These are phyloP conservation scores for Saksenaea oblongispora DNA, from an alignment of 371 early-diverging fungal genomes.

Conservation along the genomic window DNA sequence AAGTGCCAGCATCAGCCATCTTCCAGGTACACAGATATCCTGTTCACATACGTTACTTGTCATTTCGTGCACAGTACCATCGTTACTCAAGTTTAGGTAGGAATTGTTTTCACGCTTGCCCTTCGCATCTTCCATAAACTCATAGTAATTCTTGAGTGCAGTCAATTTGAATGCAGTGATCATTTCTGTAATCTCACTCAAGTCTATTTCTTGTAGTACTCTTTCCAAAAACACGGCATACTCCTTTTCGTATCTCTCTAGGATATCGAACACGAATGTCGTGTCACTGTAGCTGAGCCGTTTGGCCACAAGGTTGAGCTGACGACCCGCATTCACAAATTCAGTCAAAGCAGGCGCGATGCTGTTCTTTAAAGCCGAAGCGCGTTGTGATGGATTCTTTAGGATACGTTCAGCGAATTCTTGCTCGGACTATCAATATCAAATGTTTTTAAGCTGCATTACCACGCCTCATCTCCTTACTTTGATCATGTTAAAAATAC, in stretches of 20 bases:
- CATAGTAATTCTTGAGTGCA: constrained; percentile 65
- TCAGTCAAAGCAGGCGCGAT: constrained; percentile 61
- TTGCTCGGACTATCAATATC: constrained; percentile 56
- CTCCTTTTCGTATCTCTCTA: constrained; percentile 56
- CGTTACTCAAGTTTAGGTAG: constrained; percentile 62
- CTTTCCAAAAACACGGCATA: constrained; percentile 23
- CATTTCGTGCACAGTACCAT: constrained; percentile 87
- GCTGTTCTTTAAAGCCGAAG: constrained; percentile 54
- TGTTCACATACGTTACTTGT: constrained; percentile 68
- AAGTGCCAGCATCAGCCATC: neutral
- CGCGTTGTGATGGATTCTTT: constrained; percentile 57
- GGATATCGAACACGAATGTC: constrained; percentile 78
- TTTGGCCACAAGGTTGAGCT: constrained; percentile 62
- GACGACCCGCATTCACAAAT: constrained; percentile 67
- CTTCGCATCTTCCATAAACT: constrained; percentile 73
- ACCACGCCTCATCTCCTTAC: constrained; percentile 22
- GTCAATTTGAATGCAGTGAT: constrained; percentile 57
- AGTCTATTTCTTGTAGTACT: constrained; percentile 23
- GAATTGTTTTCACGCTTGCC: constrained; percentile 37
- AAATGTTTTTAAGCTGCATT: neutral
- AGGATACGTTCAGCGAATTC: constrained; percentile 66
- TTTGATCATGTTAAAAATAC: constrained; percentile 62
- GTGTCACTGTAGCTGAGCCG: constrained; percentile 69
- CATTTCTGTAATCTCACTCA: constrained; percentile 54
- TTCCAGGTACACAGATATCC: neutral